Evolutionary conservation across 129 eudicot species (phyloP).

Genomic region (Erigeron canadensis): DNA sequence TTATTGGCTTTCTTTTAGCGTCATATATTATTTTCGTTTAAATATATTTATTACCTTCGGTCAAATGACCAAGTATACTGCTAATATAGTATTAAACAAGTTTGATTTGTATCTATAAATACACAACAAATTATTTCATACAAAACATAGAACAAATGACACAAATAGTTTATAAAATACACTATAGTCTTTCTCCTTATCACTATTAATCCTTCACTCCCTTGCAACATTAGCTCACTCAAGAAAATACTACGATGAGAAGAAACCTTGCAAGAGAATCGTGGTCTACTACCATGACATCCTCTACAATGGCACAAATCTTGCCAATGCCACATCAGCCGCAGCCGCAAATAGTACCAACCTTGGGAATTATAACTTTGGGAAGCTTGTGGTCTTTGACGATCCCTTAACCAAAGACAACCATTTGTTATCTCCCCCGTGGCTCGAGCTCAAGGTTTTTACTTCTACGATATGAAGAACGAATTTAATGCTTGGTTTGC

Average conservation of each 20-base stretch:
- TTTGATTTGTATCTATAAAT: constrained; percentile 27
- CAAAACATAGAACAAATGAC: constrained; percentile 21
- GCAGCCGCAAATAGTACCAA: constrained; percentile 11
- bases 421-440: constrained; percentile 42
- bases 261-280: constrained; percentile 57
- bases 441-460: constrained; percentile 71
- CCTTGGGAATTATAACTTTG: constrained; percentile 40
- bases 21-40: too few relatives aligned
- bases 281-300: constrained; percentile 59
- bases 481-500: constrained; percentile 65
- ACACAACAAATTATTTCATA: background rate
- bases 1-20: too few relatives aligned
- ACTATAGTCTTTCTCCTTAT: background rate
- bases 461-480: constrained; percentile 58
- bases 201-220: constrained; percentile 14
- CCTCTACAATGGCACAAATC: constrained; percentile 48
- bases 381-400: constrained; percentile 54
- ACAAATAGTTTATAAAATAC: background rate
- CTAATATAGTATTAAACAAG: too few relatives aligned
- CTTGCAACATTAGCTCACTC: constrained; percentile 5
- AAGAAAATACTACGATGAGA: background rate
- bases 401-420: constrained; percentile 58
- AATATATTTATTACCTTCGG: too few relatives aligned
- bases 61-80: too few relatives aligned
- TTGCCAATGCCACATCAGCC: constrained; percentile 56